These are phyloP conservation scores for Brassica rapa DNA, from an alignment of 345 rosid genomes.

Conservation along the genomic window DNA sequence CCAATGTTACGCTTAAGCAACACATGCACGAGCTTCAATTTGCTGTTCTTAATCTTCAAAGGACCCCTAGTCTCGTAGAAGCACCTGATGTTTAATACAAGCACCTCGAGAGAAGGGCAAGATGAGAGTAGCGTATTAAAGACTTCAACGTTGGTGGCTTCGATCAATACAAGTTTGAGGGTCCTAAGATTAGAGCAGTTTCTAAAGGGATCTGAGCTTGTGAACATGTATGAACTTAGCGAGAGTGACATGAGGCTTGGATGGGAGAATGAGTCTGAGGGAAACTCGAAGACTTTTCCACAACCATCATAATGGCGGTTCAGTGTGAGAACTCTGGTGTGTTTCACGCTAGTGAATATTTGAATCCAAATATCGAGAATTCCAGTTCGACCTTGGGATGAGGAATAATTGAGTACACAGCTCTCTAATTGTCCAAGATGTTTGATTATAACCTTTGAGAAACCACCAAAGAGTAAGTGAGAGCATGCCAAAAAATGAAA, in stretches of 20 bases:
- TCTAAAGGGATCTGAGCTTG: not conserved
- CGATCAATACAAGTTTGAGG: not conserved
- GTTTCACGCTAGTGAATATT: not conserved
- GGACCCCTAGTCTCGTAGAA: not conserved
- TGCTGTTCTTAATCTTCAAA: not conserved
- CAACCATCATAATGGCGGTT: not conserved
- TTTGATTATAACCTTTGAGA: not conserved
- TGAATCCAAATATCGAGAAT: not conserved
- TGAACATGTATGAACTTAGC: not conserved
- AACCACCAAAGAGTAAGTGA: not conserved
- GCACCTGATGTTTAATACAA: not conserved
- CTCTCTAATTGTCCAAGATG: not conserved
- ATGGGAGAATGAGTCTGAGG: not conserved
- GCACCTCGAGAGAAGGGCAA: conserved; percentile 2
- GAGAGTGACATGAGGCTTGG: not conserved
- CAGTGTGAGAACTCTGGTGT: not conserved
- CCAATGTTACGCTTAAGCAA: not conserved
- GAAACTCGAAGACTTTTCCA: not conserved
- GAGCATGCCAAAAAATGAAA: not conserved
- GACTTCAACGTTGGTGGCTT: not conserved
- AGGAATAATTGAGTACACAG: not conserved
- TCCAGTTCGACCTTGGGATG: not conserved
- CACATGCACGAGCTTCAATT: not conserved
- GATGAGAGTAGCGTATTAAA: not conserved
- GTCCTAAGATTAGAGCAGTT: not conserved